These are phyloP conservation scores for Malus hybrid DNA, from an alignment of 331 rosid species.

Conservation along the genomic window DNA sequence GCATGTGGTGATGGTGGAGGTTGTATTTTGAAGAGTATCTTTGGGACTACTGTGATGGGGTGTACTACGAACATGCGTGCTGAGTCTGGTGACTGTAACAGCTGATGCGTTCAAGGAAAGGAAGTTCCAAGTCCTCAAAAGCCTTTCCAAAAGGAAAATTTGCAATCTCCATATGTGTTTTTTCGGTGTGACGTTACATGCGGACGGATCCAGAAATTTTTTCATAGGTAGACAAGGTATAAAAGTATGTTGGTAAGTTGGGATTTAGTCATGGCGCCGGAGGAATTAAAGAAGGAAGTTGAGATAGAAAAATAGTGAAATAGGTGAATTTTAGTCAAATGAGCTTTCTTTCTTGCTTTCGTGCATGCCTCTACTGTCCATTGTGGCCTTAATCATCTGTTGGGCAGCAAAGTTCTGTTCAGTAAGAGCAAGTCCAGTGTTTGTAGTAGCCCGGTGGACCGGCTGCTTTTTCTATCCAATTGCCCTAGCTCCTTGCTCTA, in stretches of 20 bases:
- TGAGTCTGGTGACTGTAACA: neutral
- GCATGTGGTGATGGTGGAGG: conserved; percentile 25
- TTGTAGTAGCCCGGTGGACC: too few species aligned
- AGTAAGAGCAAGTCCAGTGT: too few species aligned
- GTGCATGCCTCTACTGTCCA: neutral
- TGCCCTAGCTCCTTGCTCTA: too few species aligned
- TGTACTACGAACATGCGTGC: conserved; percentile 20
- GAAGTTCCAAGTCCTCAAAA: neutral
- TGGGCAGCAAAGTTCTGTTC: too few species aligned
- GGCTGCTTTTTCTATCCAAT: too few species aligned
- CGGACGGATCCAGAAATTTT: neutral
- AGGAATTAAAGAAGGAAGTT: neutral
- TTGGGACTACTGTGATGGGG: conserved; percentile 2
- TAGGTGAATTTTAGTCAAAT: too few species aligned
- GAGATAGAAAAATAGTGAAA: neutral
- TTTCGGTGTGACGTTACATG: neutral
- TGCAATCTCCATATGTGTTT: neutral
- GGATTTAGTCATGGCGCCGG: neutral
- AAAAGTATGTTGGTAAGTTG: neutral
- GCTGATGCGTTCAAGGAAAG: conserved; percentile 6
- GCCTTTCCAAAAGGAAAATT: neutral
- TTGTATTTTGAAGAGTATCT: conserved; percentile 22
- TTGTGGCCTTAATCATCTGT: too few species aligned
- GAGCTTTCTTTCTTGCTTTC: neutral
- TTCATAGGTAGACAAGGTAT: neutral